Base-by-base conservation (phyloP, 305 asterid genomes). In the Solanum hybrid region DNA sequence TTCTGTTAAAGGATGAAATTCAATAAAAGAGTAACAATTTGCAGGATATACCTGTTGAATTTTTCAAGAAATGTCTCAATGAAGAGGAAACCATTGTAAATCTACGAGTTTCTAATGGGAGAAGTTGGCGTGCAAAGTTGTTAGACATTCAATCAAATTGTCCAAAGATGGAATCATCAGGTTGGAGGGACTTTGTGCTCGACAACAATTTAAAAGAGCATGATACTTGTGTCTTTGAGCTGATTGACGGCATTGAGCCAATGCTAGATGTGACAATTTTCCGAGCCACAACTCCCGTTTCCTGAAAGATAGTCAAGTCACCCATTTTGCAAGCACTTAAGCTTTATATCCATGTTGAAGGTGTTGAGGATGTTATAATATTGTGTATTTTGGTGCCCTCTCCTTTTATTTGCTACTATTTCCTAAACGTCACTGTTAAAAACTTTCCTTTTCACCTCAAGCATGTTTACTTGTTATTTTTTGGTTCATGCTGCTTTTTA, bases 141-240 rank as follows among this genome's bases (percentile, higher is more conserved):
- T 22, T 78, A 22, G 34, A 72, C 22, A 22, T 36, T 78, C 85
- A 35, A 78, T 35, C 56, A 78, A 78, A 36, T 26, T 42, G 87
- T 42, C 10, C 36, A 3, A 40, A 45, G 36, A 40, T 81, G 15
- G 35, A 40, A 27, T 17, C 38, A 42, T 29, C 87, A 27, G 87
- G 72, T 15, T 82, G 87, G 87, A 82, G 87, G 60, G 72, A 82
- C 36, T 82, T 82, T 82, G 87, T 51, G 36, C 38, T 42, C 26
- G 87, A n/a, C 15, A 82, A 82, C 72, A 10, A 66, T 82, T 27
- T 82, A 82, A 82, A 81, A 81, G 71, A 40, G 37, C 38, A 82
- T 15, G 86, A 82, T 7, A 82, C 72, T 82, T 82, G 87, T 82
- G 72, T 82, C 72, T 82, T 81, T 40, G 86, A 81, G 86, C 86